phyloP scores from a whole-genome alignment of 257 asterid genomes.

The Plantago major region DNA sequence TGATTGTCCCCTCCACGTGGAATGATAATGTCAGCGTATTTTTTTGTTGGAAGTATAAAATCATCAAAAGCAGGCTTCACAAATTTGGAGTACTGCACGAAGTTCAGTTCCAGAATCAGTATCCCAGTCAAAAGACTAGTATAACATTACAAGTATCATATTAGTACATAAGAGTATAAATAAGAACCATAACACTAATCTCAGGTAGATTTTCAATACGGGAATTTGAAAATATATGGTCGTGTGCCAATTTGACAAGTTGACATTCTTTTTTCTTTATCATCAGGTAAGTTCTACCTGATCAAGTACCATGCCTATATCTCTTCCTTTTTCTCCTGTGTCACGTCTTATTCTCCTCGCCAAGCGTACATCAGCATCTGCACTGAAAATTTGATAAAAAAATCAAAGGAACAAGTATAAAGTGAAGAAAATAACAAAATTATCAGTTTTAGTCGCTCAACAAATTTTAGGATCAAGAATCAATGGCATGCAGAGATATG shows the following conservation, averaged over 20 bases:
- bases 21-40: slow-evolving; percentile 94
- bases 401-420: slow-evolving; percentile 22
- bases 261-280: no score
- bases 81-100: slow-evolving; percentile 88
- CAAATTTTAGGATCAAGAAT: slow-evolving; percentile 13
- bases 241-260: no score
- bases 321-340: slow-evolving; percentile 88
- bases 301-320: slow-evolving; percentile 80
- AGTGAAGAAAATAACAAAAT: slow-evolving; percentile 9
- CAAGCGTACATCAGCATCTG: slow-evolving; percentile 98
- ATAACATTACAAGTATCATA: background rate
- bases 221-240: no score
- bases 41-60: slow-evolving; percentile 94
- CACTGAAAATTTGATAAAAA: slow-evolving; percentile 40
- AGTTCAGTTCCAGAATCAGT: slow-evolving; percentile 24
- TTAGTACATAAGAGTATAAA: no score
- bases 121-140: slow-evolving; percentile 9
- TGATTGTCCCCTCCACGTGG: slow-evolving; percentile 99
- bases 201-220: no score
- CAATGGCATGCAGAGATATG: background rate
- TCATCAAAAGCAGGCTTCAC: slow-evolving; percentile 99
- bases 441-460: slow-evolving; percentile 2
- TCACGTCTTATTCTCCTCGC: slow-evolving; percentile 98
- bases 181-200: no score
- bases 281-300: slow-evolving; percentile 46